Conservation (phyloP, 345 rosid species). For the Lepidium aucheri region DNA sequence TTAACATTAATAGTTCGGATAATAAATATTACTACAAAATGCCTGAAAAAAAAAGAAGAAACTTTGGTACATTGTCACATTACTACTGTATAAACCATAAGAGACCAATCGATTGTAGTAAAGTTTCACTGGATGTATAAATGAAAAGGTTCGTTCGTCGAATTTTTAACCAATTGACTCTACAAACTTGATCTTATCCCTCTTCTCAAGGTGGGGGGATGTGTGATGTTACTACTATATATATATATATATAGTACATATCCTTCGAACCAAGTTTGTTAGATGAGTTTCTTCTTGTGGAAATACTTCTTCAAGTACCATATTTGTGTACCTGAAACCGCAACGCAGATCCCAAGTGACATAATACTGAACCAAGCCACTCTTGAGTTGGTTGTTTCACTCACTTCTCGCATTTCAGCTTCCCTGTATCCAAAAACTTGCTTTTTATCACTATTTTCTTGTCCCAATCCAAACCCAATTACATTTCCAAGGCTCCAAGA, state of each 20-base stretch:
- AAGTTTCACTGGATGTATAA: not conserved
- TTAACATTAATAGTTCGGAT: not conserved
- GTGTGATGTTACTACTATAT: constrained; percentile 20
- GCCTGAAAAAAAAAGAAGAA: not conserved
- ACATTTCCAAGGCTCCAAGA: not conserved
- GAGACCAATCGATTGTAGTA: not conserved
- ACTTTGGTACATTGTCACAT: constrained; percentile 3
- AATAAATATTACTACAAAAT: not conserved
- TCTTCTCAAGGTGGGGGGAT: constrained; percentile 7
- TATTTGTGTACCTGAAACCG: constrained; percentile 46
- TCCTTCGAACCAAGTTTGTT: constrained; percentile 10
- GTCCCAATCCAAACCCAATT: not conserved
- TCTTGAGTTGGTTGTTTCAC: constrained; percentile 58
- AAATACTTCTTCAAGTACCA: constrained; percentile 59
- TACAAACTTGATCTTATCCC: constrained; percentile 16
- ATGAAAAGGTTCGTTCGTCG: not conserved
- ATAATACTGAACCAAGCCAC: constrained; percentile 79
- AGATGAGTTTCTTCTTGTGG: constrained; percentile 71
- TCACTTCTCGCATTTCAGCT: constrained; percentile 62
- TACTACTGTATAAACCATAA: not conserved
- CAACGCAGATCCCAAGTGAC: constrained; percentile 62
- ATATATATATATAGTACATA: constrained; percentile 6
- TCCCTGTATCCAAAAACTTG: constrained; percentile 39
- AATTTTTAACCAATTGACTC: constrained; percentile 11
- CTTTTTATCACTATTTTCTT: not conserved